Evolutionary conservation across 495 filamentous ascomycete species (phyloP).

Genomic region (Bryoglossum gracile): DNA sequence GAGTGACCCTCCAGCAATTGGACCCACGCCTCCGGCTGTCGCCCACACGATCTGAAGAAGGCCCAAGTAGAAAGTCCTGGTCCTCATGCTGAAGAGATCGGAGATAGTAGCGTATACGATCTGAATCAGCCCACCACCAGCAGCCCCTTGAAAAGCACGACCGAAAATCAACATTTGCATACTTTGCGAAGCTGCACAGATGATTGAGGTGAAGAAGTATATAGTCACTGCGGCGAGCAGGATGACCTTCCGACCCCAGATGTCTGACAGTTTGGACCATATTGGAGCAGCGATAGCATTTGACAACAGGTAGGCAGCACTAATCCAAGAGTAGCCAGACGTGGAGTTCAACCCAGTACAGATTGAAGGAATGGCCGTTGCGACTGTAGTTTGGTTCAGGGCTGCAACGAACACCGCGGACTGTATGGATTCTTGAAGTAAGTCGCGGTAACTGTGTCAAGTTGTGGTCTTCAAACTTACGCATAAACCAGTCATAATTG

Average conservation of each 20-base stretch:
- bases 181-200: slow-evolving; percentile 56
- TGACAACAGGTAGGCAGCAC: slow-evolving; percentile 50
- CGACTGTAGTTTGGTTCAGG: slow-evolving; percentile 53
- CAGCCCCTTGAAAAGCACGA: slow-evolving; percentile 65
- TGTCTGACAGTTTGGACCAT: slow-evolving; percentile 50
- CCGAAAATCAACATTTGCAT: slow-evolving; percentile 67
- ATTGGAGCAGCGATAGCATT: slow-evolving; percentile 35
- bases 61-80: slow-evolving; percentile 23
- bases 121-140: slow-evolving; percentile 68
- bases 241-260: slow-evolving; percentile 71
- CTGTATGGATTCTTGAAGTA: too few relatives aligned
- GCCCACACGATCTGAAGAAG: slow-evolving; percentile 56
- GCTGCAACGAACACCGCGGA: slow-evolving; percentile 39
- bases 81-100: slow-evolving; percentile 46
- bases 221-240: slow-evolving; percentile 60
- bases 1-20: slow-evolving; percentile 67
- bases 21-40: slow-evolving; percentile 58
- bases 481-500: too few relatives aligned
- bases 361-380: slow-evolving; percentile 54
- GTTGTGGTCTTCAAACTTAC: too few relatives aligned
- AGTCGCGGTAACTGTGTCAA: too few relatives aligned
- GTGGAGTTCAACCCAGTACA: slow-evolving; percentile 49
- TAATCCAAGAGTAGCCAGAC: slow-evolving; percentile 60
- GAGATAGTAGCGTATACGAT: slow-evolving; percentile 68
- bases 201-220: slow-evolving; percentile 53